A percentile compares a stretch with the other conserved stretches of the same genome.
Conservation (phyloP, 2,329 filamentous ascomycete genomes). For the Aspergillus arachidicola region DNA sequence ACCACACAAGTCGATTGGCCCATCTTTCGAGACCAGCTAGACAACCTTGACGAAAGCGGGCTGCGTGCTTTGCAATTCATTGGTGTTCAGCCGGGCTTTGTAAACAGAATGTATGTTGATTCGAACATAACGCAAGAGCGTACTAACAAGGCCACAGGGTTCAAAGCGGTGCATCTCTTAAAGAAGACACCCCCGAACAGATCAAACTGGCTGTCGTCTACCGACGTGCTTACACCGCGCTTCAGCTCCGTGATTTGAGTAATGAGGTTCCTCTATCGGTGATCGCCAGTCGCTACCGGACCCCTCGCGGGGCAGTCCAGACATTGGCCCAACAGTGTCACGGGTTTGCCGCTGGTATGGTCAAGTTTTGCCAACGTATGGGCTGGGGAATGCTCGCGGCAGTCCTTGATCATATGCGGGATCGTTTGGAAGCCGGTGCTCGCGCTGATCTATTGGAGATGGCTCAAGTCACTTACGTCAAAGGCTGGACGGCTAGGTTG, state of each 20-base stretch:
- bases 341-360: slow-evolving; percentile 76
- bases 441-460: slow-evolving; percentile 70
- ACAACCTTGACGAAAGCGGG: slow-evolving; percentile 70
- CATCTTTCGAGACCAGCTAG: slow-evolving; percentile 71
- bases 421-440: slow-evolving; percentile 72
- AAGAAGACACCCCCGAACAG: slow-evolving; percentile 64
- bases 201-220: slow-evolving; percentile 66
- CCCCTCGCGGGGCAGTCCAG: slow-evolving; percentile 71
- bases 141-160: slow-evolving; percentile 53
- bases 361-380: slow-evolving; percentile 79
- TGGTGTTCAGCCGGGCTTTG: slow-evolving; percentile 66
- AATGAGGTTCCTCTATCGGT: slow-evolving; percentile 73
- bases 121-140: not conserved
- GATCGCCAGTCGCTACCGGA: slow-evolving; percentile 71
- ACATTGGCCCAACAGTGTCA: slow-evolving; percentile 73
- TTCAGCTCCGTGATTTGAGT: slow-evolving; percentile 77
- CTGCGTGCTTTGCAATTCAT: slow-evolving; percentile 69
- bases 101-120: slow-evolving; percentile 64
- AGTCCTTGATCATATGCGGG: slow-evolving; percentile 74
- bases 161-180: slow-evolving; percentile 63
- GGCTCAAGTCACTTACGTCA: slow-evolving; percentile 72
- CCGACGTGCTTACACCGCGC: slow-evolving; percentile 71
- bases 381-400: slow-evolving; percentile 73
- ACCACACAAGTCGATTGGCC: slow-evolving; percentile 67
- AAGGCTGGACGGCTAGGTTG: slow-evolving; percentile 72